Evolutionary conservation across 148 eudicot species (phyloP).

Genomic region (Amaranthus cruentus): DNA sequence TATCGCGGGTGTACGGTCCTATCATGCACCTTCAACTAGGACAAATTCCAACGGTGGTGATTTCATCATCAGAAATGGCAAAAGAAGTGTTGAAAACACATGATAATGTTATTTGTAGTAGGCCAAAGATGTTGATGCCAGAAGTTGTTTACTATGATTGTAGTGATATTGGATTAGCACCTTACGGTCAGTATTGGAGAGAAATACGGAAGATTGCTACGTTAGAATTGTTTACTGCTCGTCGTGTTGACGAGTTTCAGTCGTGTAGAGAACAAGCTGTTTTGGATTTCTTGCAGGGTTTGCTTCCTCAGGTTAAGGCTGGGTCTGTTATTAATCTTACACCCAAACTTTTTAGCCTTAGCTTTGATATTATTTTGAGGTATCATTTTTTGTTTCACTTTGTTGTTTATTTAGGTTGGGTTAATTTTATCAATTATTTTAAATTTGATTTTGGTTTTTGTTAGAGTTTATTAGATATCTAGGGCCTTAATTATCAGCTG

Average conservation of each 20-base stretch:
- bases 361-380: conserved; percentile 11
- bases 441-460: too few species aligned
- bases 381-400: neutral
- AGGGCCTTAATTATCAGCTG: too few species aligned
- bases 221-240: conserved; percentile 2
- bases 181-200: conserved; percentile 14
- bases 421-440: too few species aligned
- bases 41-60: conserved; percentile 8
- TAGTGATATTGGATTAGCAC: neutral
- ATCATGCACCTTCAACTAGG: conserved; percentile 24
- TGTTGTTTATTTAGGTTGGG: too few species aligned
- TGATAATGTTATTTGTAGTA: conserved; percentile 11
- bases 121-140: conserved; percentile 9
- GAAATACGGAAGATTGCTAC: conserved; percentile 13
- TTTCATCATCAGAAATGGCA: conserved; percentile 20
- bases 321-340: conserved; percentile 3
- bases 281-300: neutral
- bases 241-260: neutral
- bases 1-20: conserved; percentile 16
- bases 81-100: conserved; percentile 20
- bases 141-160: conserved; percentile 11
- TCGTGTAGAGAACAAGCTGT: neutral
- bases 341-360: neutral
- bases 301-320: neutral
- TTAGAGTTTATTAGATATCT: too few species aligned